Percentiles rank a stretch among this genome's conserved stretches.
Evolutionary conservation across 441 rosid species (phyloP).

Genomic region (Eruca vesicaria): DNA sequence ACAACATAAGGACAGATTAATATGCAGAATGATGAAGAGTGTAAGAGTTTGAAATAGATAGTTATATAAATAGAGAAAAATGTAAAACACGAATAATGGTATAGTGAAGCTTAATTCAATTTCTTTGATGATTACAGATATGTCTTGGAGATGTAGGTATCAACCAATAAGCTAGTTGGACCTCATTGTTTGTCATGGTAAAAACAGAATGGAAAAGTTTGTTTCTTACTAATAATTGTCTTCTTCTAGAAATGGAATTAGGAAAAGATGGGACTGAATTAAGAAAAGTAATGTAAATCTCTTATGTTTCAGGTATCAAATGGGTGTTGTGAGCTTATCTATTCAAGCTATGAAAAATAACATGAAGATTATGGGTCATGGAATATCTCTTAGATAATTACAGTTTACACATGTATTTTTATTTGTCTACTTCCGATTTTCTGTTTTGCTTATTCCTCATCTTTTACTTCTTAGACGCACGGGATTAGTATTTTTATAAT

Average conservation of each 20-base stretch:
- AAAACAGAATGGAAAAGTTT: not conserved
- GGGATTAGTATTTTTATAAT: no score
- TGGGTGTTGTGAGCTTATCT: constrained; percentile 14
- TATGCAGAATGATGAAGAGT: constrained; percentile 20
- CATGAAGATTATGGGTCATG: not conserved
- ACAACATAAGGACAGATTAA: constrained; percentile 9
- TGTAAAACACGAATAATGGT: not conserved
- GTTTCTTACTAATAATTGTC: not conserved
- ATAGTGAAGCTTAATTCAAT: constrained; percentile 21
- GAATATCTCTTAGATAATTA: not conserved
- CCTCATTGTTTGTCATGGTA: constrained; percentile 4
- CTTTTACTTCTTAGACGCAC: constrained; percentile 4
- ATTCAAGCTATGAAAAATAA: constrained; percentile 4
- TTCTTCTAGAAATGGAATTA: not conserved
- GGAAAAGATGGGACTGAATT: constrained; percentile 10
- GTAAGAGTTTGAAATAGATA: constrained; percentile 5
- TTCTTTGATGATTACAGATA: constrained; percentile 45
- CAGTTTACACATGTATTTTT: constrained; percentile 14
- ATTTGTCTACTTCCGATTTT: not conserved
- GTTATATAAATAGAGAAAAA: not conserved
- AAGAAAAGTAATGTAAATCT: not conserved
- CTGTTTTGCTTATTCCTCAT: not conserved
- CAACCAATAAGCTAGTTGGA: constrained; percentile 32
- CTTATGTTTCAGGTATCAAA: constrained; percentile 21
- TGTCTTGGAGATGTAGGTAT: constrained; percentile 58